These are phyloP conservation scores for Plenodomus biglobosus DNA, from an alignment of 2,329 filamentous ascomycete species.

Conservation along the genomic window DNA sequence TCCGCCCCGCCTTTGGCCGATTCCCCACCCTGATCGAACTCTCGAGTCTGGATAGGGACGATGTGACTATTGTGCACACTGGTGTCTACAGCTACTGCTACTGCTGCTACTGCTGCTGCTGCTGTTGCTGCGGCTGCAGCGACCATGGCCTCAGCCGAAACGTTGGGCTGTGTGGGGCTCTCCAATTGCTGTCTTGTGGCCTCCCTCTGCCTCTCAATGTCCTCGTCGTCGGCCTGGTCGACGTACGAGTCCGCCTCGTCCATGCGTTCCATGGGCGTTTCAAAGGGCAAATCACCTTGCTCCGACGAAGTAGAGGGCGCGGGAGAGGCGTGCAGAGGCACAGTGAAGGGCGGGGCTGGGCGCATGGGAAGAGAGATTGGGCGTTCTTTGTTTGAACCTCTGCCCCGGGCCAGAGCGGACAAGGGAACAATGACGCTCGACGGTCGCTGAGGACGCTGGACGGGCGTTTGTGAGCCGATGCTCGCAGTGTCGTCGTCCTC, in stretches of 20 bases:
- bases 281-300: constrained; percentile 21
- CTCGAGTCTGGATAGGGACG: constrained; percentile 13
- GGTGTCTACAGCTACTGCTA: constrained; percentile 14
- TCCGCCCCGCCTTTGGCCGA: constrained; percentile 20
- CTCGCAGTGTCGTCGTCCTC: constrained; percentile 53
- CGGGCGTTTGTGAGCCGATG: constrained; percentile 28
- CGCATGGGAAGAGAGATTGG: constrained; percentile 39
- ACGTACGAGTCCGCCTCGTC: constrained; percentile 24
- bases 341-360: constrained; percentile 19
- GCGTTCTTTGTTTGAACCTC: constrained; percentile 21
- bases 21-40: constrained; percentile 17
- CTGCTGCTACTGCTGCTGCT: constrained; percentile 24
- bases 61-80: too few species aligned
- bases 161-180: constrained; percentile 19
- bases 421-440: constrained; percentile 36
- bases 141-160: constrained; percentile 37
- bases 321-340: constrained; percentile 5
- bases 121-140: constrained; percentile 37
- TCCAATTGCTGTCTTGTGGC: neutral
- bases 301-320: neutral
- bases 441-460: constrained; percentile 28
- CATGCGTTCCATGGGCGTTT: constrained; percentile 26
- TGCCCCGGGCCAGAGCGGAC: constrained; percentile 21
- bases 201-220: constrained; percentile 7
- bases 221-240: constrained; percentile 22